Base-by-base conservation (phyloP, 2,329 filamentous ascomycete genomes). In the Hymenoscyphus repandus region DNA sequence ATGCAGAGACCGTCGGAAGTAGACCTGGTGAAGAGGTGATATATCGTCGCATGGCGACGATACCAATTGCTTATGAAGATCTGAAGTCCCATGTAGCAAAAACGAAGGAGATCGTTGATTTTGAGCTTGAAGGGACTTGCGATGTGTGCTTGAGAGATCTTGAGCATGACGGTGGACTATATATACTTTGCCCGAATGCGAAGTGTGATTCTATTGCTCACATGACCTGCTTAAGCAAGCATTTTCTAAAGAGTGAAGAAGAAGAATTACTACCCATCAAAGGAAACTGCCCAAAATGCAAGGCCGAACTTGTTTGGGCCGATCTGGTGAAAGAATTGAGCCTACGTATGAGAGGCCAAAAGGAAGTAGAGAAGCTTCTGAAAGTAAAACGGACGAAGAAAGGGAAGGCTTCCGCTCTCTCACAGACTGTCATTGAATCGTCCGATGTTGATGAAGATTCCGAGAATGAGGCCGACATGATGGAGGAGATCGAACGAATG, bases 321-420 rank as follows among this genome's bases (percentile, higher is more conserved):
- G 79, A 86, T 43, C 80, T 96, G 70, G 86, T 95, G 72, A 91
- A 83, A 64, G 91, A 95, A 65, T 69, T 95, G 59, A 93, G 79
- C 45, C 70, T 96, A 44, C 78, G 92, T 31, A 73, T 80, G 33
- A 78, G 88, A 20, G 90, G 86, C 0, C 69, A 76, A 49, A 85
- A 86, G 51, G 85, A 90, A 57, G 71, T 91, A 1, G 78, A 83
- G 37, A 82, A 82, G 58, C 62, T 96, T 22, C 74, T 90, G 59
- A 88, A 81, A 65, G 70, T 38, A 0, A 63, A 58, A 32, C 53
- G 57, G 48, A 47, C 33, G 1, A 51, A 45, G 17, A 60, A 59
- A 49, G 32, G 33, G 1, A 57, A 51, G 22, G 46, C 32, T 13
- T 45, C 32, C 1, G n/a, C 45, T 9, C 40, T 56, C 11, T 61